Evolutionary conservation across 169 alveolate genomes (phyloP).

Genomic region (Miamiensis avidus): DNA sequence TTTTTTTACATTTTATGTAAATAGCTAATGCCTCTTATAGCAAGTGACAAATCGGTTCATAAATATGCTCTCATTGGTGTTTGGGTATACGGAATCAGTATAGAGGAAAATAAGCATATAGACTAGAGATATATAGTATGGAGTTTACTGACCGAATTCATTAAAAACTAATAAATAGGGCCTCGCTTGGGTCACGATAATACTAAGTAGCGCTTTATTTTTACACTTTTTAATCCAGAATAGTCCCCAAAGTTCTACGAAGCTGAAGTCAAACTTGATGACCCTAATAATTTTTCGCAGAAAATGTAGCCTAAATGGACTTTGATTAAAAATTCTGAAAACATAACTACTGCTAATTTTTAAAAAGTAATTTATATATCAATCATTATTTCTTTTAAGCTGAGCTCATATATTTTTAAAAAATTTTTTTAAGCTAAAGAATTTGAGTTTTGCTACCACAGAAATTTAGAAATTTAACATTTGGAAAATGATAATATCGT

Average conservation of each 20-base stretch:
- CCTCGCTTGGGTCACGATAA: conserved; percentile 5
- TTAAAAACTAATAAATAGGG: conserved; percentile 3
- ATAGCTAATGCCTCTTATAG: conserved; percentile 6
- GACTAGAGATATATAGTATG: conserved; percentile 10
- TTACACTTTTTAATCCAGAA: conserved; percentile 7
- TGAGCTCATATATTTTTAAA: too few species aligned
- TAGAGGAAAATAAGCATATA: background rate
- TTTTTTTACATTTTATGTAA: background rate
- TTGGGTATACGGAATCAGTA: conserved; percentile 15
- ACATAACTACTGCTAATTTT: too few species aligned
- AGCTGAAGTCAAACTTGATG: background rate
- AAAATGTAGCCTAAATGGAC: background rate
- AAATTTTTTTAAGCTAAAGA: background rate
- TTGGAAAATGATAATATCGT: background rate
- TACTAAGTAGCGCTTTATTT: background rate
- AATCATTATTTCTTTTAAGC: background rate
- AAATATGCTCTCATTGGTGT: conserved; percentile 15
- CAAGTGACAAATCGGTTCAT: background rate
- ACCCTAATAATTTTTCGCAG: background rate
- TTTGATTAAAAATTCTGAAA: too few species aligned
- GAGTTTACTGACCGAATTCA: conserved; percentile 19
- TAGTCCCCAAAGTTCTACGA: conserved; percentile 4
- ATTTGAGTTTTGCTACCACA: background rate
- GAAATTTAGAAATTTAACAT: background rate
- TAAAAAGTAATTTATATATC: too few species aligned